Evolutionary conservation across 306 rosid genomes (phyloP).

Genomic region (Arachis hypogaea): DNA sequence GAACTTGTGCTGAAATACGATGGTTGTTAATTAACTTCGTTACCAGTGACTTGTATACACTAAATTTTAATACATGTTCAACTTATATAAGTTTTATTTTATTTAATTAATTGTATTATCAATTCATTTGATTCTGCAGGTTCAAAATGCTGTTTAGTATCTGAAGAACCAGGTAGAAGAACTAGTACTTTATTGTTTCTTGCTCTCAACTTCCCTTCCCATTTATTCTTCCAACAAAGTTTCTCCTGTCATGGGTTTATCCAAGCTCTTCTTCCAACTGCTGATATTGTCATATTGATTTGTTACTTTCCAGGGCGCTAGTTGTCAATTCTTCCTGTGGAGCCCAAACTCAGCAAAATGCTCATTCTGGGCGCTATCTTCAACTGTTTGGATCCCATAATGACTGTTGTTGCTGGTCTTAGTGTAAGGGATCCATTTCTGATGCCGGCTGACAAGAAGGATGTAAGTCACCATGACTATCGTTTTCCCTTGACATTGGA

Average conservation of each 20-base stretch:
- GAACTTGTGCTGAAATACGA: conserved; percentile 33
- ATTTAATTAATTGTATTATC: conserved; percentile 32
- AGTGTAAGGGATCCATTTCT: conserved; percentile 96
- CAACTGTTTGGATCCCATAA: conserved; percentile 39
- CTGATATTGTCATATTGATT: conserved; percentile 36
- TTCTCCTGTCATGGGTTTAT: conserved; percentile 15
- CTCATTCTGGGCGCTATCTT: conserved; percentile 85
- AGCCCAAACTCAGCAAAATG: conserved; percentile 99
- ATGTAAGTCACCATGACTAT: conserved; percentile 60
- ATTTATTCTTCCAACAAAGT: conserved; percentile 11
- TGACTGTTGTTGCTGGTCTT: conserved; percentile 92
- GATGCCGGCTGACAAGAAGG: conserved; percentile 85
- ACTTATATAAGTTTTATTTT: conserved; percentile 19
- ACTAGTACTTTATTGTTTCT: conserved; percentile 24
- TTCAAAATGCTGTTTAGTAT: conserved; percentile 93
- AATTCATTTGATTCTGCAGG: conserved; percentile 54
- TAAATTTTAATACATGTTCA: conserved; percentile 20
- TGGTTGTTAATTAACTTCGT: conserved; percentile 29
- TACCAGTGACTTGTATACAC: conserved; percentile 19
- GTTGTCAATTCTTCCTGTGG: conserved; percentile 89
- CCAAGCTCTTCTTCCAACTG: conserved; percentile 10
- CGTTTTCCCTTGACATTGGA: background rate
- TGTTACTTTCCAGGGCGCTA: conserved; percentile 73
- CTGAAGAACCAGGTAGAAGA: conserved; percentile 76
- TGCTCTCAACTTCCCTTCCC: conserved; percentile 33